Evolutionary conservation across 169 alveolate species (phyloP).

Genomic region (Babesia gibsoni): DNA sequence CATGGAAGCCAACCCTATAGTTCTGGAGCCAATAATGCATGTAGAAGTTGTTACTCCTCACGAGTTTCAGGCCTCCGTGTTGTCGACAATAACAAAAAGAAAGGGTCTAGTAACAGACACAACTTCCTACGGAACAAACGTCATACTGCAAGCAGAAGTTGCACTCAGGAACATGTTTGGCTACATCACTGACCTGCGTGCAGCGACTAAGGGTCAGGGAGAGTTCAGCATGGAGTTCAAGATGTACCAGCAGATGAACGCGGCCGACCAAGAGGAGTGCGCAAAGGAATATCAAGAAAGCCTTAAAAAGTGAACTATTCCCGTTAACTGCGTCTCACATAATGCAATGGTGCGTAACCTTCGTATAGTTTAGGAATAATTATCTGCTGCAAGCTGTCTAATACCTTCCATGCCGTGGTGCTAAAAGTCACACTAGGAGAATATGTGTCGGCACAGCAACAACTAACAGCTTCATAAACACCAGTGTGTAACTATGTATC

Average conservation of each 20-base stretch:
- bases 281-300: constrained; percentile 49
- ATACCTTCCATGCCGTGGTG: not conserved
- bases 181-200: constrained; percentile 89
- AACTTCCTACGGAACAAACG: constrained; percentile 75
- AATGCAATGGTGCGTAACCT: not conserved
- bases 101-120: constrained; percentile 89
- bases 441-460: no score
- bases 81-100: constrained; percentile 85
- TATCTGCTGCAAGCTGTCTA: not conserved
- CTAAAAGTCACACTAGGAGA: not conserved
- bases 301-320: constrained; percentile 19
- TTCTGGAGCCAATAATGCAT: constrained; percentile 91
- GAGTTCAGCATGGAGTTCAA: constrained; percentile 91
- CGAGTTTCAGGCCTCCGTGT: constrained; percentile 78
- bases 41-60: constrained; percentile 89
- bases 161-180: constrained; percentile 93
- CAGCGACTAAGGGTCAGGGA: constrained; percentile 91
- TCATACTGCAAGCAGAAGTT: constrained; percentile 86
- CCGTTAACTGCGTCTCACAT: no score
- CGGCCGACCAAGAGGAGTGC: constrained; percentile 74
- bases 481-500: constrained; percentile 17
- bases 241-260: constrained; percentile 73
- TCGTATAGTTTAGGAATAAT: not conserved
- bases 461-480: no score
- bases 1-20: constrained; percentile 80